Evolutionary conservation across 345 rosid species (phyloP), one percentile per base, ranked within the genome.

Genomic region (Arabis alpina): DNA sequence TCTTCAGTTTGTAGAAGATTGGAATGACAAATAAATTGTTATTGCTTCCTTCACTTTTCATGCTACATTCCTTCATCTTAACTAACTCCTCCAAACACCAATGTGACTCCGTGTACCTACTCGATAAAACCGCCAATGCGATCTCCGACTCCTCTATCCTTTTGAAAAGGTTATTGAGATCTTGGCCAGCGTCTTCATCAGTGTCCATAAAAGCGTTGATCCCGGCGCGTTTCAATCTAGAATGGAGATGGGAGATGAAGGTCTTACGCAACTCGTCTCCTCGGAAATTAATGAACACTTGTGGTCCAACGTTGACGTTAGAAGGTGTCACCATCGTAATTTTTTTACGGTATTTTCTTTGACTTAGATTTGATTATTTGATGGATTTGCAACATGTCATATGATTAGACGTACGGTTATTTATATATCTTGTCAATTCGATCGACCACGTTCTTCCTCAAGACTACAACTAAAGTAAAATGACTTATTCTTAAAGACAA

Each of bases 271-370:
- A 15, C 64, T 71, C 77, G 0, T 0, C 34, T 28, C 80, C 76
- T 27, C 80, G 71, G 42, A 71, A 77, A 12, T 74, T 77, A 28
- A 77, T 51, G 47, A 77, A 77, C 42, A 77, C 77, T 44, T 54
- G 9, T 39, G 65, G 73, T 45, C 37, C 50, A 44, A 4, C 44
- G n/a, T n/a, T n/a, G n/a, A n/a, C n/a, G n/a, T n/a, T n/a, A n/a
- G n/a, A n/a, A n/a, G n/a, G n/a, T n/a, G n/a, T n/a, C 55, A 4
- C 44, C 68, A 57, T 57, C 39, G 39, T 37, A 9, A 10, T 57
- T 57, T 15, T n/a, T 10, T 39, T 56, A 15, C 15, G 44, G 28
- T 2, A 37, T 10, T 16, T 56, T 3, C 10, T 57, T 34, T 40
- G 10, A 39, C 28, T 37, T 37, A 5, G 30, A 10, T 57, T 27